Conservation (phyloP, 176 grass and related monocot genomes). For the Areca catechu region DNA sequence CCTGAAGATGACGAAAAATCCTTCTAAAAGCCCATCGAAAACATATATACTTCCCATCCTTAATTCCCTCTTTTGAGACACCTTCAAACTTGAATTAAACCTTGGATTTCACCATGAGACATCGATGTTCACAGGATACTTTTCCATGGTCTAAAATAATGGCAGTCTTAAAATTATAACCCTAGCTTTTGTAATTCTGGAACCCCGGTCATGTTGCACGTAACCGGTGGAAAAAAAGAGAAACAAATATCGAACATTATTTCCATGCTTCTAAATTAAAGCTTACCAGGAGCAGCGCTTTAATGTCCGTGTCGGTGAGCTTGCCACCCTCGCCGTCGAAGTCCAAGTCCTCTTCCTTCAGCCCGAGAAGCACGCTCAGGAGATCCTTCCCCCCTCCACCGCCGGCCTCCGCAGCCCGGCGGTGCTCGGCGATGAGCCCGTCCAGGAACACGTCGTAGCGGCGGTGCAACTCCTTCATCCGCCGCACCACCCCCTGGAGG, state of each 20-base stretch:
- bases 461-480: constrained; percentile 11
- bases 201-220: no score
- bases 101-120: no score
- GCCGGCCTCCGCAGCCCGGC: background rate
- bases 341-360: constrained; percentile 17
- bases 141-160: no score
- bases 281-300: constrained; percentile 56
- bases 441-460: constrained; percentile 52
- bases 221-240: background rate
- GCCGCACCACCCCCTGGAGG: constrained; percentile 3
- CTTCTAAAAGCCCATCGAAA: no score
- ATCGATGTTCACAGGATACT: no score
- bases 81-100: no score
- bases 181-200: background rate
- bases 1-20: no score
- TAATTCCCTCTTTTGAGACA: no score
- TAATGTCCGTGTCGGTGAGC: constrained; percentile 41
- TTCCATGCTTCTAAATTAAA: background rate
- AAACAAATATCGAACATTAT: background rate
- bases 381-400: constrained; percentile 32
- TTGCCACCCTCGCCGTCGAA: constrained; percentile 17
- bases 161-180: no score
- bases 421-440: constrained; percentile 29
- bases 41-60: no score
- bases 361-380: constrained; percentile 15